Percentiles rank a stretch among this genome's conserved stretches.
phyloP scores from a whole-genome alignment of 345 rosid species.

The Pelargonium nanum region DNA sequence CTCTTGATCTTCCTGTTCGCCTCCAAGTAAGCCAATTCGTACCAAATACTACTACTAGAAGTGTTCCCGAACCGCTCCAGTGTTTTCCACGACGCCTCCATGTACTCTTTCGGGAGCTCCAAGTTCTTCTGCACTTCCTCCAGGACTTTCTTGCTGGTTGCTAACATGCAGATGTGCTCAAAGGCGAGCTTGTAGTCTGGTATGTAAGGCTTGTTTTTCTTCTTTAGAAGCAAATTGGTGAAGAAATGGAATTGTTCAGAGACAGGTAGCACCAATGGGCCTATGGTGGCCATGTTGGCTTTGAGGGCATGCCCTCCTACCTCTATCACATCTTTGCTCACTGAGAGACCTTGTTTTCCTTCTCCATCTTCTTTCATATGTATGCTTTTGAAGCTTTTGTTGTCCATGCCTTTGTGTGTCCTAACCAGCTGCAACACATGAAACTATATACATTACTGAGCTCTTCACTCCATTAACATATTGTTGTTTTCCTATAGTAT shows the following conservation, averaged over 20 bases:
- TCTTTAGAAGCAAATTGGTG: conserved; percentile 23
- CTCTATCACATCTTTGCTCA: conserved; percentile 43
- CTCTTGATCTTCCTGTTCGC: conserved; percentile 32
- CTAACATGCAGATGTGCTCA: conserved; percentile 45
- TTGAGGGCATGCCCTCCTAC: conserved; percentile 47
- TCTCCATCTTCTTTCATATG: conserved; percentile 39
- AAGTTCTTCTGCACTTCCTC: conserved; percentile 54
- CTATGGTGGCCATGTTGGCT: conserved; percentile 50
- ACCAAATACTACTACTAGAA: conserved; percentile 67
- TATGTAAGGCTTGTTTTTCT: conserved; percentile 26
- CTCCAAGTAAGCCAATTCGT: conserved; percentile 61
- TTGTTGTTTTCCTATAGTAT: too few species aligned
- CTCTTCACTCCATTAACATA: too few species aligned
- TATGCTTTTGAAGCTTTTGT: conserved; percentile 41
- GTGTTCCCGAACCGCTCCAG: conserved; percentile 61
- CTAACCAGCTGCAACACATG: conserved; percentile 38
- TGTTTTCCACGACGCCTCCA: conserved; percentile 63
- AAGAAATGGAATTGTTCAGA: conserved; percentile 45
- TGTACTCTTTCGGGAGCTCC: conserved; percentile 43
- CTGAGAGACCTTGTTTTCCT: conserved; percentile 40
- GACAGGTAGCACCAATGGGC: conserved; percentile 45
- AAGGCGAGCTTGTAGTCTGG: conserved; percentile 48
- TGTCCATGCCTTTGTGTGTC: conserved; percentile 53
- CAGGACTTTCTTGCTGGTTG: conserved; percentile 42
- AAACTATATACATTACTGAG: not conserved